Percentiles rank a stretch among this genome's conserved stretches.
Conservation (phyloP, 345 rosid genomes). For the Clausena lansium region DNA sequence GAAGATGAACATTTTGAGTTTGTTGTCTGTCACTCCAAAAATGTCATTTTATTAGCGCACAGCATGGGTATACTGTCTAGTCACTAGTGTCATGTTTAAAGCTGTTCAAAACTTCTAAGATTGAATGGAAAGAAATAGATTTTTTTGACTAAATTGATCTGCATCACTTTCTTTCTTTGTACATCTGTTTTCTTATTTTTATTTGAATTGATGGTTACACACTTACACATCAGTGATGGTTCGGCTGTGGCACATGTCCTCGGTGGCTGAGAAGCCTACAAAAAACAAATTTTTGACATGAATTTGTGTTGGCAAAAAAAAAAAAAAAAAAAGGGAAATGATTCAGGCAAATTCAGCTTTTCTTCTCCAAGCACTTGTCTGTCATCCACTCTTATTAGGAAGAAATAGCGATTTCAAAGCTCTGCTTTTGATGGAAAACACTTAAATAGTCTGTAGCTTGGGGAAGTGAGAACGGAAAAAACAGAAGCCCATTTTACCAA, state of each 20-base stretch:
- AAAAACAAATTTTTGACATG: slow-evolving; percentile 2
- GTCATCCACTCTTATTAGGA: not conserved
- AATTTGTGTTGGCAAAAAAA: slow-evolving; percentile 1
- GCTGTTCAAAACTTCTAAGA: slow-evolving; percentile 2
- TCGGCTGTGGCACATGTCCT: not conserved
- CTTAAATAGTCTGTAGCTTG: slow-evolving; percentile 3
- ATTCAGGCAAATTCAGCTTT: slow-evolving; percentile 5
- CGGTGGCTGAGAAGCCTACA: not conserved
- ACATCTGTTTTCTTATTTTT: not conserved
- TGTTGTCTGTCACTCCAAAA: not conserved
- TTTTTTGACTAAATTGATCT: not conserved
- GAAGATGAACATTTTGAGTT: not conserved
- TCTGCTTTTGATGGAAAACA: slow-evolving; percentile 22
- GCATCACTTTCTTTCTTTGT: not conserved
- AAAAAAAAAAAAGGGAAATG: not conserved
- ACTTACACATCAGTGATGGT: too few species aligned
- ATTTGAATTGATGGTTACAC: not conserved
- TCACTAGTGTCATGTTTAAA: not conserved
- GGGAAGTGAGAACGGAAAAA: not conserved
- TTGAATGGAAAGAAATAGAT: not conserved
- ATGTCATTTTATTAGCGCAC: not conserved
- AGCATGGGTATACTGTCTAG: not conserved
- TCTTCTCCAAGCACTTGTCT: not conserved
- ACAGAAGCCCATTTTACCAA: not conserved
- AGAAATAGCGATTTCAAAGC: slow-evolving; percentile 5